phyloP scores from a whole-genome alignment of 805 yeast species.

The Cyberlindnera maritima region DNA sequence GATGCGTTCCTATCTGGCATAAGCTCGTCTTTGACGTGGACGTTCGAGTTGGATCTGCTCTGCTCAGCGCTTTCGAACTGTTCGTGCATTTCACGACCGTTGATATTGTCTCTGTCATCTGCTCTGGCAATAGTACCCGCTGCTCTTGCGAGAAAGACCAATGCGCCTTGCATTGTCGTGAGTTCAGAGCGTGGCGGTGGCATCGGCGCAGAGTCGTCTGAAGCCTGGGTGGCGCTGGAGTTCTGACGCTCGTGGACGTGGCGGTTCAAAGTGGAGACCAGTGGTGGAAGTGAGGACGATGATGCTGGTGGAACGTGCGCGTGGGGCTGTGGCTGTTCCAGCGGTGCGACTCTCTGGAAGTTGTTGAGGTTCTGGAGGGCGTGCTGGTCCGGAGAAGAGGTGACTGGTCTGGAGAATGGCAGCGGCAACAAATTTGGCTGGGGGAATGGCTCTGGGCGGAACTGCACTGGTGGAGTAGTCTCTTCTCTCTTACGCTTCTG shows the following conservation, averaged over 20 bases:
- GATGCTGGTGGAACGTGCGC: too few species aligned
- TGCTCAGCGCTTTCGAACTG: constrained; percentile 39
- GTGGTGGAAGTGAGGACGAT: constrained; percentile 1
- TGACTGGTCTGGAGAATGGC: constrained; percentile 4
- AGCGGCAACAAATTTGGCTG: constrained; percentile 5
- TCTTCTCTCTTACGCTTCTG: constrained; percentile 22
- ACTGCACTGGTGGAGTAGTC: neutral
- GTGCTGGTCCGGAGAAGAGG: constrained; percentile 13
- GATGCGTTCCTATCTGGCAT: constrained; percentile 28
- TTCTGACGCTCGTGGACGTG: constrained; percentile 11
- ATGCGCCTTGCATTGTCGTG: constrained; percentile 52
- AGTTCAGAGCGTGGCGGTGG: constrained; percentile 27
- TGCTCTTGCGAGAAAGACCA: constrained; percentile 71
- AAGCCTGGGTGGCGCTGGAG: constrained; percentile 9
- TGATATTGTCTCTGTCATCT: constrained; percentile 60
- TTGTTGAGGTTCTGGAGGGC: neutral
- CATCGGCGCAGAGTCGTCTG: constrained; percentile 17
- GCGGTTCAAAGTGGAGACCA: constrained; percentile 2
- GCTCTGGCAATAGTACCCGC: constrained; percentile 75
- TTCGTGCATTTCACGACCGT: constrained; percentile 47
- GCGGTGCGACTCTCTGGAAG: neutral
- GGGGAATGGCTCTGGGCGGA: neutral
- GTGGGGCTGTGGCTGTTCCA: neutral
- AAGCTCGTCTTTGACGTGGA: constrained; percentile 9
- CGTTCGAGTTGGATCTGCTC: neutral